These are phyloP conservation scores for Neurospora sp. DNA, from an alignment of 495 filamentous ascomycete species.

Conservation along the genomic window DNA sequence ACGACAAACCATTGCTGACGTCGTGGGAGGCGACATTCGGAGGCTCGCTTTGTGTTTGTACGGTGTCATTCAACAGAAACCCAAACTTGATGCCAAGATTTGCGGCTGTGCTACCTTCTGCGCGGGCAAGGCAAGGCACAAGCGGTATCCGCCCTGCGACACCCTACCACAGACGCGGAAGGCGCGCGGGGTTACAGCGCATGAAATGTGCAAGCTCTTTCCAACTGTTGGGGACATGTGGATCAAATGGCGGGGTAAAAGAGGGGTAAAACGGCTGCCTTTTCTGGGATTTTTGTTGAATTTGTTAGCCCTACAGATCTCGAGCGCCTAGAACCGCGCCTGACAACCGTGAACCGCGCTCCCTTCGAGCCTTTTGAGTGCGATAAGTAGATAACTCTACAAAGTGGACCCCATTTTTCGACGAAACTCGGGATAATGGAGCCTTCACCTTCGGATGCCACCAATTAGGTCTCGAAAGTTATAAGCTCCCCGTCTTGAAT, in stretches of 20 bases:
- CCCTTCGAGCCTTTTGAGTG: neutral
- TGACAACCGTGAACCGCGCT: neutral
- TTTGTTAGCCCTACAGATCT: neutral
- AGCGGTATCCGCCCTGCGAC: neutral
- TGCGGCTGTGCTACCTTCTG: neutral
- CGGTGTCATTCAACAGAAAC: neutral
- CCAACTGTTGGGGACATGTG: slow-evolving; percentile 16
- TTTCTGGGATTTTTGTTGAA: slow-evolving; percentile 1
- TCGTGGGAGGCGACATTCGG: neutral
- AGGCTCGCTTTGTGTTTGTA: neutral
- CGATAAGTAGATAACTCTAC: neutral
- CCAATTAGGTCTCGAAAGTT: neutral
- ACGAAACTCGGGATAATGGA: neutral
- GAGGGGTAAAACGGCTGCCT: neutral
- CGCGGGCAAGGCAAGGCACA: neutral
- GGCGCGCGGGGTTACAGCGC: slow-evolving; percentile 1
- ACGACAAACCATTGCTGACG: neutral
- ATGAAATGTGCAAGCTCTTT: slow-evolving; percentile 8
- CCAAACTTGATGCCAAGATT: neutral
- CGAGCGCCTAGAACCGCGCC: neutral
- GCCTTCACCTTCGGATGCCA: neutral
- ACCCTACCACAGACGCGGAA: neutral
- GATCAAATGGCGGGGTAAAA: slow-evolving; percentile 1
- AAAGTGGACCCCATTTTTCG: neutral
- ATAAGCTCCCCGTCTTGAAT: neutral